These are phyloP conservation scores for Sugiyamaella neomexicana DNA, from an alignment of 1,139 yeast genomes.

Conservation along the genomic window DNA sequence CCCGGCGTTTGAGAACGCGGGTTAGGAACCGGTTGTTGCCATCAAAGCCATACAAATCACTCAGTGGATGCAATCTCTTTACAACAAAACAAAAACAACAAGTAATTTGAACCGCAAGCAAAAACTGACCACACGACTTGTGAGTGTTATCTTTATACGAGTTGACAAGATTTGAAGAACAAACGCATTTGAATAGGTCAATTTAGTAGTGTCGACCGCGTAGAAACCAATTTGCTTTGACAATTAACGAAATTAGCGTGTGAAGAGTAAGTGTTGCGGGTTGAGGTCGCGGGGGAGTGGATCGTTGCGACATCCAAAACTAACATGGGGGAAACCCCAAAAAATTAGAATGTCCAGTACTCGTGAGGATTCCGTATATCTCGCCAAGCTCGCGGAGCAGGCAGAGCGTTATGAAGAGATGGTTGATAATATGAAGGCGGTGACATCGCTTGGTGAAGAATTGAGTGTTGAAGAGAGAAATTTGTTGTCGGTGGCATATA, in stretches of 20 bases:
- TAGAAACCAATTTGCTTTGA: not conserved
- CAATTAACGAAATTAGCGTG: not conserved
- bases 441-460: slow-evolving; percentile 94
- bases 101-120: slow-evolving; percentile 5
- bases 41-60: slow-evolving; percentile 5
- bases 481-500: slow-evolving; percentile 94
- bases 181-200: not conserved
- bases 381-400: slow-evolving; percentile 99
- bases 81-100: slow-evolving; percentile 9
- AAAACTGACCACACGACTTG: not conserved
- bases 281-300: not conserved
- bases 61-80: slow-evolving; percentile 4
- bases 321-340: too few species aligned
- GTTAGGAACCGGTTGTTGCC: not conserved
- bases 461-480: slow-evolving; percentile 97
- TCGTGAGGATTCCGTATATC: slow-evolving; percentile 98
- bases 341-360: slow-evolving; percentile 36
- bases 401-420: slow-evolving; percentile 98
- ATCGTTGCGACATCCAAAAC: not conserved
- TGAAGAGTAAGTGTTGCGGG: slow-evolving; percentile 6
- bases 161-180: not conserved
- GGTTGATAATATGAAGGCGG: slow-evolving; percentile 97
- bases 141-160: slow-evolving; percentile 1
- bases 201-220: not conserved
- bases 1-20: not conserved